Evolutionary conservation across 2,329 filamentous ascomycete species (phyloP), one percentile per base, ranked within the genome.

Genomic region (Claviceps sorghi): DNA sequence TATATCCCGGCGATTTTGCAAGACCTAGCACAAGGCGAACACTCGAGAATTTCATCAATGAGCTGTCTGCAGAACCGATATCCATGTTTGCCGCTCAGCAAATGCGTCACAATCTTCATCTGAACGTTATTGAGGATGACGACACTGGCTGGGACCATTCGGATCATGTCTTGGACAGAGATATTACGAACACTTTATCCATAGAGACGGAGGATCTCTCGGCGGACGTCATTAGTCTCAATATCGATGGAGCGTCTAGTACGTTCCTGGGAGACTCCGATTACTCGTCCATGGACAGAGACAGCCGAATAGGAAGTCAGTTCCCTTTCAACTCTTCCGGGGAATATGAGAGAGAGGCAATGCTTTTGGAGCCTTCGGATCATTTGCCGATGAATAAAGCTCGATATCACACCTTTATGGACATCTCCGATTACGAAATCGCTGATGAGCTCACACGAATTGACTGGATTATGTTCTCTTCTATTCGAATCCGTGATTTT

Each of bases 401-500:
- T 43, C 86, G 93, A 55, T 98, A 93, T 75, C 88, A 90, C 58
- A 81, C 85, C 50, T 86, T 97, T 58, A 95, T 97, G 83, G 86
- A 87, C 38, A 84, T 84, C 26, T 77, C 86, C 1, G 85, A 94
- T 51, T 87, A 95, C 55, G 80, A 88, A 48, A 84, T 97, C 58
- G 91, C 91, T 17, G 83, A 85, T 54, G 93, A 98, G 67, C 78
- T 98, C 61, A 97, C 93, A 4, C 79, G 91, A 55, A 95, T 98
- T 52, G 93, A 98, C 69, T 97, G 91, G 91, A 83, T 94, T 66
- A 93, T 97, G 85, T 97, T 96, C 67, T 94, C 87, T 50, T 90
- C 89, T 1, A 95, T 97, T 56, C 83, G 88, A 29, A 86, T 95
- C 52, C 86, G 93, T 54, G 93, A 98, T 67, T 81, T 97, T 48